Base-by-base conservation (phyloP, 2,329 filamentous ascomycete species). In the Fusarium tupiense region DNA sequence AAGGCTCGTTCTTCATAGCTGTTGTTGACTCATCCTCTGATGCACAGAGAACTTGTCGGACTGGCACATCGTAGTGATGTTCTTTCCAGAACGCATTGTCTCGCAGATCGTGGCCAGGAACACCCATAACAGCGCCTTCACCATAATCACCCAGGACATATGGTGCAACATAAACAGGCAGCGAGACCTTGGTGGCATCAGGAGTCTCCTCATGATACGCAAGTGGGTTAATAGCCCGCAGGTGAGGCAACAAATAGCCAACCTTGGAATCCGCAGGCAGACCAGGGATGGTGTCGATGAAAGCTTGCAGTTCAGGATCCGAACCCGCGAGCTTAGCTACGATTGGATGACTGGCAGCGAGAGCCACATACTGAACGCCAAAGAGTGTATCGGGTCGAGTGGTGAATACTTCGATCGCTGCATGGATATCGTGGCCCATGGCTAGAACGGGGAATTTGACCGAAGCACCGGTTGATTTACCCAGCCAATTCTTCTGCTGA, bases 401-500 rank as follows among this genome's bases (percentile, higher is more conserved):
- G 4, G 95, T 97, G 79, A 94, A 97, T 14, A 96, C 91, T 74
- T 94, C 88, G 41, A 96, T 86, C 29, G 86, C 82, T 9, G 86
- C 82, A 35, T 83, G 79, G 60, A 85, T 67, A 54, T 83, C 78
- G 72, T 83, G 77, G 67, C 84, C 82, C 59, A 83, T 79, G 14
- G 84, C 82, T 73, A 88, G 75, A 43, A 95, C 81, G 2, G 89
- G 88, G 70, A 97, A 97, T 76, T 89, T 91, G 79, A 97, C 87
- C 69, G 89, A 88, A 22, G 92, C 92, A 31, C 94, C 94, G 16
- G 86, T 86, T 3, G 94, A 96, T 78, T 91, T 93, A 35, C 95
- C 95, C 33, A 98, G 87, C 95, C 95, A 98, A 80, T 97, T 94
- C 77, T 88, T 91, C 81, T 98, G 95, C 90, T 96, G 95, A 8